phyloP scores from a whole-genome alignment of 371 early-diverging fungal species.

The Smittium mucronatum region DNA sequence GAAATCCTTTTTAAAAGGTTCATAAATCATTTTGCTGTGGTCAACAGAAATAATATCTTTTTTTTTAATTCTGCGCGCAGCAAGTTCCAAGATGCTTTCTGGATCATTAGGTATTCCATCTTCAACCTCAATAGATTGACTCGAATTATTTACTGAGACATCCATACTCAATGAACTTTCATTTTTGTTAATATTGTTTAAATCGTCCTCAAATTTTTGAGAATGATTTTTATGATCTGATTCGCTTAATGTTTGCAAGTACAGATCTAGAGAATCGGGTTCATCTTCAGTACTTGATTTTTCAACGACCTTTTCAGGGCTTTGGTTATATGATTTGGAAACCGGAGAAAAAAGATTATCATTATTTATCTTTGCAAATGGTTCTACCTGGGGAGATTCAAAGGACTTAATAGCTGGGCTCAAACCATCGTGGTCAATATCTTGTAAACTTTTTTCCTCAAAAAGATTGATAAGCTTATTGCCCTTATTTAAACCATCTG shows the following conservation, averaged over 20 bases:
- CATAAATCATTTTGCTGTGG: constrained; percentile 73
- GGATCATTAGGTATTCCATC: constrained; percentile 14
- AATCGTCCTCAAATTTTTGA: constrained; percentile 34
- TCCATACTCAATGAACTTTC: constrained; percentile 12
- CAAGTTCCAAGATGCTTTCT: constrained; percentile 36
- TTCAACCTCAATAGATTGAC: constrained; percentile 13
- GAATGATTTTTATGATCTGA: constrained; percentile 22
- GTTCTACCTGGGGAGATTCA: not conserved
- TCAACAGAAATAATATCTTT: constrained; percentile 87
- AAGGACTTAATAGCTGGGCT: not conserved
- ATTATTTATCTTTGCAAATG: not conserved
- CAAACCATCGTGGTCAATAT: not conserved
- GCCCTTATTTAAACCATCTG: not conserved
- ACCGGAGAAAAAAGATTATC: not conserved
- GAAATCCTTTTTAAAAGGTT: constrained; percentile 86
- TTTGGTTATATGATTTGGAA: constrained; percentile 10
- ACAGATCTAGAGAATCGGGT: constrained; percentile 34
- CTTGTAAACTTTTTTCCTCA: constrained; percentile 2
- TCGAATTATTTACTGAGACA: not conserved
- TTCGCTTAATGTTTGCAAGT: constrained; percentile 39
- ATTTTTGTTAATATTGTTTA: constrained; percentile 18
- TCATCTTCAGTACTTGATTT: constrained; percentile 13
- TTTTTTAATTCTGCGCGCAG: constrained; percentile 69
- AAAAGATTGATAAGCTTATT: too few relatives aligned
- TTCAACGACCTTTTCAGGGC: not conserved